Conservation (phyloP, 2,329 filamentous ascomycete species). For the Fusarium cyanostomum region DNA sequence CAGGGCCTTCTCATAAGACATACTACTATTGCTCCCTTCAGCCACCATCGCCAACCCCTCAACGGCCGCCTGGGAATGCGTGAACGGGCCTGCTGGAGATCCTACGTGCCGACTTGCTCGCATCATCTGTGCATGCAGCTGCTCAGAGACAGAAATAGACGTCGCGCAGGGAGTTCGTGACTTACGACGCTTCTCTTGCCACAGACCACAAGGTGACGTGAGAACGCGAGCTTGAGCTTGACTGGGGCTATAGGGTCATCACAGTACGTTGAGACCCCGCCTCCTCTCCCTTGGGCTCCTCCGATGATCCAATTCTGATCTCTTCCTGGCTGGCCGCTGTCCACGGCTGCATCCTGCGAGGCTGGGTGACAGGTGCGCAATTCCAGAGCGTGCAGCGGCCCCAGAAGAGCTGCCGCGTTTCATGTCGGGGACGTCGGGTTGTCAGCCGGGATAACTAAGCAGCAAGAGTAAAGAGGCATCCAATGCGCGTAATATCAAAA, state of each 20-base stretch:
- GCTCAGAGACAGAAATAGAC: slow-evolving; percentile 30
- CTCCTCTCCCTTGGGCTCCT: slow-evolving; percentile 9
- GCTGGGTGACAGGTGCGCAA: slow-evolving; percentile 6
- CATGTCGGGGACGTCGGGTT: slow-evolving; percentile 11
- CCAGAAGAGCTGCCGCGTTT: slow-evolving; percentile 32
- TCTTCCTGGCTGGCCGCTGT: not conserved
- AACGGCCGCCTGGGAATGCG: slow-evolving; percentile 10
- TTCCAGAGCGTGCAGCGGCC: slow-evolving; percentile 7
- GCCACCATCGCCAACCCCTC: slow-evolving; percentile 26
- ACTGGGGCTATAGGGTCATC: slow-evolving; percentile 22
- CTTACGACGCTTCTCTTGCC: slow-evolving; percentile 20
- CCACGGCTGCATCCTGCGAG: slow-evolving; percentile 24
- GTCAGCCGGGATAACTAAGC: slow-evolving; percentile 9
- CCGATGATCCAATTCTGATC: slow-evolving; percentile 1
- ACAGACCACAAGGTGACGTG: slow-evolving; percentile 32
- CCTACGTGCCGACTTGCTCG: slow-evolving; percentile 25
- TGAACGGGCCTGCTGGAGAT: slow-evolving; percentile 37
- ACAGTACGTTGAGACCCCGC: slow-evolving; percentile 31
- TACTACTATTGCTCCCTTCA: slow-evolving; percentile 29
- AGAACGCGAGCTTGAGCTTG: slow-evolving; percentile 17
- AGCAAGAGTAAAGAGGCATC: slow-evolving; percentile 31
- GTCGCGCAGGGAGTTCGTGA: slow-evolving; percentile 39
- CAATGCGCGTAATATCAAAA: slow-evolving; percentile 27
- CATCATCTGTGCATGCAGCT: slow-evolving; percentile 37
- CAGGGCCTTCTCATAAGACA: slow-evolving; percentile 18